Conservation (phyloP, 345 rosid genomes). For the Dipteronia dyeriana region DNA sequence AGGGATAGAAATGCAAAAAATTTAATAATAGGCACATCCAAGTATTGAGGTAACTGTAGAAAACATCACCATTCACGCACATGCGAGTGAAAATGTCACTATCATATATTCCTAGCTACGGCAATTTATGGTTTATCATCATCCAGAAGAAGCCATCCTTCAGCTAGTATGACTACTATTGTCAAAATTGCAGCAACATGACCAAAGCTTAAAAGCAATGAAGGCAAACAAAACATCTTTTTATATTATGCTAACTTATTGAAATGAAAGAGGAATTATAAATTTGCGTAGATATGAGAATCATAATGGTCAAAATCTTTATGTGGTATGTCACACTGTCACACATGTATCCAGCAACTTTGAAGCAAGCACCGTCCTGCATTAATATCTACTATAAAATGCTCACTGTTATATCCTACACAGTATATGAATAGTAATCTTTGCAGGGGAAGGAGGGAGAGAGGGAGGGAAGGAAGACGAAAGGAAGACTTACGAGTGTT, state of each 20-base stretch:
- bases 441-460: not conserved
- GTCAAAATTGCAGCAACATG: not conserved
- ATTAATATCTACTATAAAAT: not conserved
- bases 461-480: not conserved
- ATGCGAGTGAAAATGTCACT: too few relatives aligned
- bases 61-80: not conserved
- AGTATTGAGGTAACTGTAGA: not conserved
- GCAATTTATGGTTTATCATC: not conserved
- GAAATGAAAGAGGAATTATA: not conserved
- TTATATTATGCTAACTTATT: not conserved
- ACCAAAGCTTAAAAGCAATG: not conserved
- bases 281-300: not conserved
- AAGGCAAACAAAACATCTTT: not conserved
- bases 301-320: not conserved
- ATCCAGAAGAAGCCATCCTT: not conserved
- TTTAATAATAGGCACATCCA: not conserved
- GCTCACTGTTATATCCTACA: not conserved
- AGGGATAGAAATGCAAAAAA: not conserved
- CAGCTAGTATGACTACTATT: not conserved
- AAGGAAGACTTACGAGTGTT: constrained; percentile 71
- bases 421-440: not conserved
- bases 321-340: not conserved
- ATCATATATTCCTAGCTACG: too few relatives aligned
- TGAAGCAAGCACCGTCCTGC: not conserved
- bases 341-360: not conserved